Base-by-base conservation (phyloP, 768 basidiomycete genomes). In the Serendipita vermifera region DNA sequence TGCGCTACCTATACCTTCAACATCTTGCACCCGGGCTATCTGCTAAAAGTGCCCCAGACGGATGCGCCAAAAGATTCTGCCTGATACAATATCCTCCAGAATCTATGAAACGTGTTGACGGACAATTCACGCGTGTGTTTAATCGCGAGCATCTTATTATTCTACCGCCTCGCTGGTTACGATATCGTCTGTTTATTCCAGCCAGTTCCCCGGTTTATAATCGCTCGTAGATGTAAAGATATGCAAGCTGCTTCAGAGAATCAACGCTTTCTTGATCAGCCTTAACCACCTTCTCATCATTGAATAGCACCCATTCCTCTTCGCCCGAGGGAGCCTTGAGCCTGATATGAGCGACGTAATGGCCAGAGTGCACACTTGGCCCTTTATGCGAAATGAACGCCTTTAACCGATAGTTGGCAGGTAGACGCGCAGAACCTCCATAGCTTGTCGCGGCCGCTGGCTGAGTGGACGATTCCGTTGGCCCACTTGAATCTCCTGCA, bases 331-430 rank as follows among this genome's bases (percentile, higher is more conserved):
- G 61, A 1, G 58, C 61, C 22, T 65, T 66, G 4, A 57, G 54
- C 55, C 76, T 72, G 29, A 89, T 75, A 64, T 93, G 88, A 24
- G 87, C 87, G 11, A 93, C 88, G 63, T 96, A 94, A 63, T 91
- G 93, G 0, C 85, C 93, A 0, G 90, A 94, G 65, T 97, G 94
- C 24, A 93, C 90, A 0, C 88, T 92, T 0, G 88, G 87, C 0
- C 94, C 93, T 64, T 96, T 98, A 73, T 99, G 94, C 51, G 92
- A 96, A 64, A 99, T 82, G 72, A 98, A 99, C 6, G 88, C 91
- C 65, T 91, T 87, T 27, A 99, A 77, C 27, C 73, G 72, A 71
- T 89, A 99, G 13, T 71, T 70, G 3, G 83, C 90, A 0, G 93
- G 93, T 0, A 90, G 73, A 2, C 64, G 62, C 2, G 71, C 70